Base-by-base conservation (phyloP, 257 asterid genomes). In the Prunella vulgaris region DNA sequence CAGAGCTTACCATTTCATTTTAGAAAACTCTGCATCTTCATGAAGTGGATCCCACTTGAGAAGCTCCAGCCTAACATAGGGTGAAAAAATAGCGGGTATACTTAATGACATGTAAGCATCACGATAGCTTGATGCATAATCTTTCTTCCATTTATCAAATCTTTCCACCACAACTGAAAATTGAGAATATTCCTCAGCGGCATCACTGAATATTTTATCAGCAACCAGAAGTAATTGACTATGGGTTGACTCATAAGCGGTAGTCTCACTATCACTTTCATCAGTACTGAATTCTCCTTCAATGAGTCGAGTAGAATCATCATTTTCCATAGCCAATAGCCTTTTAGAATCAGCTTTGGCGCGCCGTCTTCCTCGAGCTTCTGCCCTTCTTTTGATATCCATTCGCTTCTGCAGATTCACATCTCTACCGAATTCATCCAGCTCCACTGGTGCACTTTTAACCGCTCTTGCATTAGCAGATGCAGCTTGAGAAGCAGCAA, bases 221-320 rank as follows among this genome's bases (percentile, higher is more conserved):
- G 99, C 92, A 71, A 86, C 84, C 82, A 80, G 84, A 82, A 94
- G 90, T 80, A 91, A 78, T 68, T 94, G 89, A 74, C 65, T 76
- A 52, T 87, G 93, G 74, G 76, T 84, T 3, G 99, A 94, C 78
- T 87, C 83, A 54, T 91, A 87, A 25, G 96, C 97, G 7, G 82
- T 80, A 61, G 77, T 77, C 87, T 94, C 99, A 63, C 90, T 82
- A 76, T 94, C 99, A 74, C 99, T 94, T 80, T 87, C 99, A 73
- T 94, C 99, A 2, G 99, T 94, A 82, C 96, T 94, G 74, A 92
- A 82, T 77, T 94, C 99, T 73, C 99, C 99, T 79, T 94, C 99
- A 73, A 94, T 79, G 42, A 69, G 84, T 72, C 77, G 87, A 77
- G 76, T 60, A 25, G 87, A 79, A 71, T 44, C 72, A 67, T 82